Conservation (phyloP, 345 rosid genomes). For the Schrenkiella parvula region DNA sequence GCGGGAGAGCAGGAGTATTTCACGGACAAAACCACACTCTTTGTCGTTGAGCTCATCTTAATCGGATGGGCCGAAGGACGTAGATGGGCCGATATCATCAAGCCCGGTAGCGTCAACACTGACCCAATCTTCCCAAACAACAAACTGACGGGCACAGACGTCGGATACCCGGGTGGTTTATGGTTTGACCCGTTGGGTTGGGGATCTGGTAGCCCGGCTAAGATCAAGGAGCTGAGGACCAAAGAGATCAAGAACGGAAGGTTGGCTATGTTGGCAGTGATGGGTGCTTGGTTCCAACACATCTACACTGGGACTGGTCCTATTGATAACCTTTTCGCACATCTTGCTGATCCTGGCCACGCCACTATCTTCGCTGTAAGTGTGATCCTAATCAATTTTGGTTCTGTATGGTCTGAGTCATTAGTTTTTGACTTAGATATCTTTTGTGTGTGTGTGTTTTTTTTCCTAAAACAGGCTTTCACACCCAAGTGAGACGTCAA, state of each 20-base stretch:
- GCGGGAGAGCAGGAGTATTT: constrained; percentile 84
- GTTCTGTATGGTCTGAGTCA: neutral
- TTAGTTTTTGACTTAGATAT: neutral
- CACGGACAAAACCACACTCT: constrained; percentile 87
- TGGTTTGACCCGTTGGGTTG: constrained; percentile 99
- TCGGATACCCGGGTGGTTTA: constrained; percentile 97
- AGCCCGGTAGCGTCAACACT: constrained; percentile 94
- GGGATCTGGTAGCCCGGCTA: constrained; percentile 80
- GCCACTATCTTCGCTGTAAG: constrained; percentile 90
- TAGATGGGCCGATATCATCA: constrained; percentile 93
- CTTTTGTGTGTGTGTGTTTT: neutral
- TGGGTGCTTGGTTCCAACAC: constrained; percentile 99
- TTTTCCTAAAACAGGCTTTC: constrained; percentile 74
- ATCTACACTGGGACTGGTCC: constrained; percentile 97
- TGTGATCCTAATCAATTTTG: neutral
- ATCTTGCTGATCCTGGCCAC: constrained; percentile 97
- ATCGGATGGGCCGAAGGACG: constrained; percentile 99
- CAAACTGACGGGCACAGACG: constrained; percentile 93
- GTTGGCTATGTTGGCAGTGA: constrained; percentile 96
- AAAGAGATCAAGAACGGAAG: constrained; percentile 98
- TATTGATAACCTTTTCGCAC: constrained; percentile 92
- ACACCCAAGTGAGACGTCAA: constrained; percentile 55
- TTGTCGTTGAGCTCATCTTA: constrained; percentile 70
- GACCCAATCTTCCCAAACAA: constrained; percentile 97
- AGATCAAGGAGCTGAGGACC: constrained; percentile 83